phyloP scores from a whole-genome alignment of 78 protist genomes.

The Polysphondylium violaceum region DNA sequence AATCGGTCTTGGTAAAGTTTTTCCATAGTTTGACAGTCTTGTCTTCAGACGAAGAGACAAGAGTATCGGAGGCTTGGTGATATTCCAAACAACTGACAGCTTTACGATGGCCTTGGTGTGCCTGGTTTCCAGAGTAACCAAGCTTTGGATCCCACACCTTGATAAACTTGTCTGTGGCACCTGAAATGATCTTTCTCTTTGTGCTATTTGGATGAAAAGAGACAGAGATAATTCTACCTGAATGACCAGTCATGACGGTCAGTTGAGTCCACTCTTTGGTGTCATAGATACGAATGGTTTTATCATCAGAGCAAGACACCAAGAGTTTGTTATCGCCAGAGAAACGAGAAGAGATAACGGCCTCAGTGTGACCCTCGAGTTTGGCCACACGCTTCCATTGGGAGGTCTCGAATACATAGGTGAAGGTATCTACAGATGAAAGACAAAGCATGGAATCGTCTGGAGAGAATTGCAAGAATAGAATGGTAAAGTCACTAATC shows the following conservation, averaged over 20 bases:
- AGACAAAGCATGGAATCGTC: constrained; percentile 21
- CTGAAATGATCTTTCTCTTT: constrained; percentile 25
- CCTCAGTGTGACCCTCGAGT: constrained; percentile 66
- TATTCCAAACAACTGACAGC: constrained; percentile 16
- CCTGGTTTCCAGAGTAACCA: constrained; percentile 14
- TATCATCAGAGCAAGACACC: constrained; percentile 78
- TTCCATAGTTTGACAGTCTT: constrained; percentile 30
- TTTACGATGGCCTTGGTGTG: constrained; percentile 58
- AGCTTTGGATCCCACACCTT: constrained; percentile 74
- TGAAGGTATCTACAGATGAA: constrained; percentile 45
- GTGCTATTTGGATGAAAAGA: constrained; percentile 45
- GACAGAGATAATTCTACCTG: constrained; percentile 63
- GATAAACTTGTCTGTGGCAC: constrained; percentile 66
- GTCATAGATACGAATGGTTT: constrained; percentile 46
- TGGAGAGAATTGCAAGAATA: constrained; percentile 44
- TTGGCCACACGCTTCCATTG: constrained; percentile 28
- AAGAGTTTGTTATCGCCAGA: constrained; percentile 37
- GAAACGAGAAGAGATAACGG: constrained; percentile 42
- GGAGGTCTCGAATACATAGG: constrained; percentile 3
- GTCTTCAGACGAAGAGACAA: constrained; percentile 46
- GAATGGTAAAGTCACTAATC: constrained; percentile 9
- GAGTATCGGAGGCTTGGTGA: neutral
- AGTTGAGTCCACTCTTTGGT: constrained; percentile 60
- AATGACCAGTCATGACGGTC: constrained; percentile 73
- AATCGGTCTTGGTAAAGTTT: constrained; percentile 25